These are phyloP conservation scores for Leishmania mexicana DNA, from an alignment of 208 protist species.

Conservation along the genomic window DNA sequence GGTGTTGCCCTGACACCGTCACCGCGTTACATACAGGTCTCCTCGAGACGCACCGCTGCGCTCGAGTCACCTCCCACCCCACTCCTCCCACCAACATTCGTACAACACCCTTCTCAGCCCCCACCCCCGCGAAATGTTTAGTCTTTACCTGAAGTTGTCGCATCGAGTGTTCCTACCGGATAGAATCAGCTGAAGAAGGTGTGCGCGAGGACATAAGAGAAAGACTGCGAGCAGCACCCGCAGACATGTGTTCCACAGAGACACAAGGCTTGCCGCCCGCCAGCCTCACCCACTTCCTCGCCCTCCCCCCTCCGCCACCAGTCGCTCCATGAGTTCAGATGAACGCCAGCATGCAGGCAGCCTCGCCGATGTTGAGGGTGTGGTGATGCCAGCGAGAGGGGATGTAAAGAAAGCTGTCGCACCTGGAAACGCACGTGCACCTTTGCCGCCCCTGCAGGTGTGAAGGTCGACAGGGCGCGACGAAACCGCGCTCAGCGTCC, in stretches of 20 bases:
- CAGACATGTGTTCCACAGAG: not conserved
- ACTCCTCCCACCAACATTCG: not conserved
- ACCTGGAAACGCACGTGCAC: conserved; percentile 39
- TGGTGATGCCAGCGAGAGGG: conserved; percentile 46
- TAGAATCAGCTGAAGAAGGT: not conserved
- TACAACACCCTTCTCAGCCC: not conserved
- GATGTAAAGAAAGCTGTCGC: conserved; percentile 52
- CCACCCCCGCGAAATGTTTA: not conserved
- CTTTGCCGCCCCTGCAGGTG: conserved; percentile 3
- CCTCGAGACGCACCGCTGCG: not conserved
- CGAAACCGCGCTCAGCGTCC: conserved; percentile 36
- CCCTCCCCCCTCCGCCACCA: not conserved
- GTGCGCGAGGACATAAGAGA: not conserved
- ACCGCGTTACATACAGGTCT: not conserved
- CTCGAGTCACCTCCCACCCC: not conserved
- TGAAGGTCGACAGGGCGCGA: conserved; percentile 21
- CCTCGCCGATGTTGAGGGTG: conserved; percentile 60
- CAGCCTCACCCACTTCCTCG: not conserved
- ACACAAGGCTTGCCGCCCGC: not conserved
- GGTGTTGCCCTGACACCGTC: not conserved
- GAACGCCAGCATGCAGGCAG: conserved; percentile 59
- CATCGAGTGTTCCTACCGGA: not conserved
- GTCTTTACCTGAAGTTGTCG: not conserved
- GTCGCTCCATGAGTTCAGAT: conserved; percentile 9
- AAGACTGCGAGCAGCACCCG: not conserved